Percentiles rank a stretch among this genome's conserved stretches.
Conservation (phyloP, 208 protist species). For the Crithidia fasciculata region DNA sequence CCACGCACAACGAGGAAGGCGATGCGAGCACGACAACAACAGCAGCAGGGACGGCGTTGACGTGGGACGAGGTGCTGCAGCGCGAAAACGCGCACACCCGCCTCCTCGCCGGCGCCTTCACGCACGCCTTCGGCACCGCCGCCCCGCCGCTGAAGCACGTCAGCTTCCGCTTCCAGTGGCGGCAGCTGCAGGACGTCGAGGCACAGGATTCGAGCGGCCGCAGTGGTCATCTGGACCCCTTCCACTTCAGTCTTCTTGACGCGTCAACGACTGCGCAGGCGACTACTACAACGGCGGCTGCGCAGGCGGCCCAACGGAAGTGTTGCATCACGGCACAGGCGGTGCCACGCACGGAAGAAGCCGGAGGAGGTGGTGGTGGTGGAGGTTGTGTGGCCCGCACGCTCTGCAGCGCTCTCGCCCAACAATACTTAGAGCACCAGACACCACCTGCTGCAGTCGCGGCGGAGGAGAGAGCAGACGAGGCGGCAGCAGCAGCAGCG, state of each 20-base stretch:
- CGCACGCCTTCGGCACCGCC: slow-evolving; percentile 65
- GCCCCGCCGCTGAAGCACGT: slow-evolving; percentile 59
- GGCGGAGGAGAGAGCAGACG: too few relatives aligned
- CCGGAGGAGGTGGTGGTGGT: slow-evolving; percentile 40
- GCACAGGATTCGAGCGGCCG: slow-evolving; percentile 42
- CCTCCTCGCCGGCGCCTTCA: slow-evolving; percentile 43
- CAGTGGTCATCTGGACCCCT: slow-evolving; percentile 33
- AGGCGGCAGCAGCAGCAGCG: too few relatives aligned
- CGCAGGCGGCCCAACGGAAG: slow-evolving; percentile 46
- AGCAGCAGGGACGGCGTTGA: slow-evolving; percentile 7
- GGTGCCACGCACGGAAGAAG: slow-evolving; percentile 46
- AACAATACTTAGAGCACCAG: too few relatives aligned
- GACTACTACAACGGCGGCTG: slow-evolving; percentile 6
- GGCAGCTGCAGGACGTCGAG: slow-evolving; percentile 71
- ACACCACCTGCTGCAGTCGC: too few relatives aligned
- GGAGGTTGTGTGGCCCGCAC: slow-evolving; percentile 4
- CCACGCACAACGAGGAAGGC: too few relatives aligned
- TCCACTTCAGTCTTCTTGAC: slow-evolving; percentile 10
- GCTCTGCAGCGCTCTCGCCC: slow-evolving; percentile 15
- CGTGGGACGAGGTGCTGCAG: slow-evolving; percentile 61
- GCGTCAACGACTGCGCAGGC: too few relatives aligned
- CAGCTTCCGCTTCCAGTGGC: slow-evolving; percentile 69
- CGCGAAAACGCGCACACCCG: slow-evolving; percentile 58
- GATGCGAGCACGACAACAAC: neutral
- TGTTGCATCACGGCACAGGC: slow-evolving; percentile 45